Evolutionary conservation across 805 yeast species (phyloP), one percentile per base, ranked within the genome.

Genomic region (Candida anglica): DNA sequence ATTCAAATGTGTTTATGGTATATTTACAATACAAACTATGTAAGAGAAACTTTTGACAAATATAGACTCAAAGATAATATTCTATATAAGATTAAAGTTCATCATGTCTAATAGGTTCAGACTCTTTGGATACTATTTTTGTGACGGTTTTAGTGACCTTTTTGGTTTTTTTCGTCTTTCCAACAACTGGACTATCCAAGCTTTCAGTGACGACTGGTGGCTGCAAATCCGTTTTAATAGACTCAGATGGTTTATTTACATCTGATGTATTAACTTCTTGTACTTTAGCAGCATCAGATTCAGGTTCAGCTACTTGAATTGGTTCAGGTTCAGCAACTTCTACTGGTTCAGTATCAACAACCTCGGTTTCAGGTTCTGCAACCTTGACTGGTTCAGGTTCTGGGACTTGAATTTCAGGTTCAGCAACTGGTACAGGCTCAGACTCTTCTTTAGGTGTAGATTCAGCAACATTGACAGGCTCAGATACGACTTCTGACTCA

Each of bases 21-120:
- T 7, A 7, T 7, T 23, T 23, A 11, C 13, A 23, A n/a, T n/a
- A n/a, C n/a, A n/a, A n/a, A n/a, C n/a, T n/a, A n/a, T n/a, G n/a
- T n/a, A n/a, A n/a, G n/a, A n/a, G n/a, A n/a, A n/a, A n/a, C n/a
- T n/a, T n/a, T n/a, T n/a, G n/a, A n/a, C n/a, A n/a, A n/a, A n/a
- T n/a, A n/a, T n/a, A n/a, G n/a, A n/a, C n/a, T n/a, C n/a, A n/a
- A n/a, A n/a, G n/a, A n/a, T n/a, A n/a, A n/a, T n/a, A n/a, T n/a
- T 25, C 15, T 17, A 13, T 18, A n/a, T 7, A 3, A n/a, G 23
- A 15, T 28, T 38, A 42, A 28, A 42, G 37, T 24, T 42, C 47
- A 39, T 42, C 47, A 19, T 40, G 46, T 27, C n/a, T 19, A 4
- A 29, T 33, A n/a, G 35, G 15, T 17, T 45, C 39, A 19, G 43